Evolutionary conservation across 805 yeast genomes (phyloP).

Genomic region (Candida easanensis): DNA sequence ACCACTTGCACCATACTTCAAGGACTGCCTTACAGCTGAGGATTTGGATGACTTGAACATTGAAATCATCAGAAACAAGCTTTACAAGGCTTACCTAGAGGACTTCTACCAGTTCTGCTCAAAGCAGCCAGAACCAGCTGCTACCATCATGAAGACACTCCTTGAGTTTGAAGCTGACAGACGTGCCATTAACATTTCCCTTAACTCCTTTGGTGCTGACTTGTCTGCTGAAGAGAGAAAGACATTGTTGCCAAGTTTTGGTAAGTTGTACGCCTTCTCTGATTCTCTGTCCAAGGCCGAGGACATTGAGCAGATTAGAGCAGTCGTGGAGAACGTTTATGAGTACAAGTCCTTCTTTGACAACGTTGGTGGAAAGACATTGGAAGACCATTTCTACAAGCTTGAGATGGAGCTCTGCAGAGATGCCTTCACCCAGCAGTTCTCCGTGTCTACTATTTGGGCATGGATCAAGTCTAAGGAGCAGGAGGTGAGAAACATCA

Average conservation of each 20-base stretch:
- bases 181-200: slow-evolving; percentile 85
- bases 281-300: slow-evolving; percentile 70
- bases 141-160: slow-evolving; percentile 74
- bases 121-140: slow-evolving; percentile 69
- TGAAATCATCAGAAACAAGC: slow-evolving; percentile 87
- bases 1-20: slow-evolving; percentile 95
- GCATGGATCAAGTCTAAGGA: slow-evolving; percentile 96
- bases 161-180: slow-evolving; percentile 93
- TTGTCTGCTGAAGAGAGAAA: slow-evolving; percentile 70
- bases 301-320: slow-evolving; percentile 80
- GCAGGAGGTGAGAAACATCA: slow-evolving; percentile 93
- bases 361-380: slow-evolving; percentile 47
- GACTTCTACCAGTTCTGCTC: slow-evolving; percentile 72
- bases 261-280: slow-evolving; percentile 65
- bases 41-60: slow-evolving; percentile 94
- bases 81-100: slow-evolving; percentile 91
- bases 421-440: slow-evolving; percentile 95
- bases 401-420: slow-evolving; percentile 90
- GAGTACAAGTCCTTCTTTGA: slow-evolving; percentile 62
- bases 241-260: slow-evolving; percentile 75
- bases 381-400: slow-evolving; percentile 93
- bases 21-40: slow-evolving; percentile 79
- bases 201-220: slow-evolving; percentile 85
- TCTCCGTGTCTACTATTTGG: slow-evolving; percentile 86
- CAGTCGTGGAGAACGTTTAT: slow-evolving; percentile 58